Percentiles rank a stretch among this genome's conserved stretches.
Conservation (phyloP, 2,329 filamentous ascomycete species). For the Aureobasidium musti region DNA sequence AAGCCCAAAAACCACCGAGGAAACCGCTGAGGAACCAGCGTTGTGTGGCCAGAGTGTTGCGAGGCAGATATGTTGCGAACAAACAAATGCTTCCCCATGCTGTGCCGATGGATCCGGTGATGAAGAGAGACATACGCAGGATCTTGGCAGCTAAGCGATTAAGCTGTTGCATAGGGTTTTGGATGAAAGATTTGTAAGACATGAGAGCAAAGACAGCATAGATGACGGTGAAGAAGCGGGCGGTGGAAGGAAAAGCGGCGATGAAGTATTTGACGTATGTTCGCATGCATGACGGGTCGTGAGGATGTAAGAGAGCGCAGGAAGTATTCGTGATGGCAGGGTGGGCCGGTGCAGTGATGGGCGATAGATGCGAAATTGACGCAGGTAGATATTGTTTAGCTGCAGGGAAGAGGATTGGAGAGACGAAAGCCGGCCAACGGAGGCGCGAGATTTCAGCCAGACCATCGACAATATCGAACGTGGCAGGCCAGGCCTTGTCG, state of each 20-base stretch:
- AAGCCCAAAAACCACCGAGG: constrained; percentile 81
- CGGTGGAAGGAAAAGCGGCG: constrained; percentile 74
- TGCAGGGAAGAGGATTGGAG: constrained; percentile 81
- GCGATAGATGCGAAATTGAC: constrained; percentile 67
- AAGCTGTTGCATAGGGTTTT: constrained; percentile 67
- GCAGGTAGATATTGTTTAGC: constrained; percentile 59
- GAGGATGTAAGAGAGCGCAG: constrained; percentile 85
- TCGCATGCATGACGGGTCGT: constrained; percentile 82
- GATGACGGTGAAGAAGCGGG: constrained; percentile 74
- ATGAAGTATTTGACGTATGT: constrained; percentile 89
- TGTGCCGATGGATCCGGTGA: constrained; percentile 80
- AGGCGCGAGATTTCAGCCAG: constrained; percentile 78
- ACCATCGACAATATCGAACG: constrained; percentile 75
- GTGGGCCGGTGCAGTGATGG: constrained; percentile 81
- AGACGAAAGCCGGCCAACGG: constrained; percentile 84
- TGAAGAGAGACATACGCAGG: constrained; percentile 72
- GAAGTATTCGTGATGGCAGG: constrained; percentile 82
- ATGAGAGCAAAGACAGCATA: constrained; percentile 72
- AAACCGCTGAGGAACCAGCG: constrained; percentile 90
- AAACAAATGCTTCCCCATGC: constrained; percentile 89
- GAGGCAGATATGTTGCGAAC: constrained; percentile 77
- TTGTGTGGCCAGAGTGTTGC: constrained; percentile 72
- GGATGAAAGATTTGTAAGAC: constrained; percentile 66
- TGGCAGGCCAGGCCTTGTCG: constrained; percentile 70
- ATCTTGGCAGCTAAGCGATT: constrained; percentile 68